Conservation (phyloP, 2,329 filamentous ascomycete species). For the Trichoderma sp. region DNA sequence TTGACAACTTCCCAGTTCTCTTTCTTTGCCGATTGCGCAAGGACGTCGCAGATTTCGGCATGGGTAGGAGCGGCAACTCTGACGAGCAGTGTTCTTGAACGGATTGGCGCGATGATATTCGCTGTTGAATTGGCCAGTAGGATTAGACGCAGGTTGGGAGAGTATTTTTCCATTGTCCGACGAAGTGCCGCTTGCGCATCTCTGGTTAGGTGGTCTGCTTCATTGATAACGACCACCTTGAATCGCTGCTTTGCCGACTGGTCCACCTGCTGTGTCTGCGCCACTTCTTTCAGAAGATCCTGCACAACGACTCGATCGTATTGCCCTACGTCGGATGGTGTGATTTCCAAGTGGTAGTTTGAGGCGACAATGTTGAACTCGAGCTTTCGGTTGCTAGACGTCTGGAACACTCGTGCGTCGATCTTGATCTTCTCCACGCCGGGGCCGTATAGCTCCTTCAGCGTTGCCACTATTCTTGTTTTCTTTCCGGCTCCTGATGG, state of each 20-base stretch:
- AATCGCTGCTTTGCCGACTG: slow-evolving; percentile 85
- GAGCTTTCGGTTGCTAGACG: slow-evolving; percentile 90
- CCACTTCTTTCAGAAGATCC: slow-evolving; percentile 93
- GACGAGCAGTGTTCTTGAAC: slow-evolving; percentile 86
- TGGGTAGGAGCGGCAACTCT: slow-evolving; percentile 87
- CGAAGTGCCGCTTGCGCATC: slow-evolving; percentile 94
- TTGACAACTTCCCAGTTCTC: slow-evolving; percentile 79
- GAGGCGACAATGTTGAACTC: slow-evolving; percentile 99
- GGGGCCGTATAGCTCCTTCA: slow-evolving; percentile 92
- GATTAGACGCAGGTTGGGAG: slow-evolving; percentile 87
- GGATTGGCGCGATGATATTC: slow-evolving; percentile 98
- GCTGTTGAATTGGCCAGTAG: slow-evolving; percentile 93
- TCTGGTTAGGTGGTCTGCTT: slow-evolving; percentile 88
- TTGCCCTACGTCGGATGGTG: slow-evolving; percentile 91
- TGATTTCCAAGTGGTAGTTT: slow-evolving; percentile 97
- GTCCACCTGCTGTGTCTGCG: slow-evolving; percentile 99
- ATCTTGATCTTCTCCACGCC: slow-evolving; percentile 99
- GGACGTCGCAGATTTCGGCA: slow-evolving; percentile 75
- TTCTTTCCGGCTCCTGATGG: slow-evolving; percentile 97
- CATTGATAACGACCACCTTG: slow-evolving; percentile 99
- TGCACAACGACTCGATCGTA: slow-evolving; percentile 96
- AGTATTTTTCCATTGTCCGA: slow-evolving; percentile 99
- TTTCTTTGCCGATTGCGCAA: slow-evolving; percentile 68
- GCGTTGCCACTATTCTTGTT: slow-evolving; percentile 89
- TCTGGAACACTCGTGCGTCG: slow-evolving; percentile 94